Evolutionary conservation across 345 rosid species (phyloP).

Genomic region (Atalantia buxifolia): DNA sequence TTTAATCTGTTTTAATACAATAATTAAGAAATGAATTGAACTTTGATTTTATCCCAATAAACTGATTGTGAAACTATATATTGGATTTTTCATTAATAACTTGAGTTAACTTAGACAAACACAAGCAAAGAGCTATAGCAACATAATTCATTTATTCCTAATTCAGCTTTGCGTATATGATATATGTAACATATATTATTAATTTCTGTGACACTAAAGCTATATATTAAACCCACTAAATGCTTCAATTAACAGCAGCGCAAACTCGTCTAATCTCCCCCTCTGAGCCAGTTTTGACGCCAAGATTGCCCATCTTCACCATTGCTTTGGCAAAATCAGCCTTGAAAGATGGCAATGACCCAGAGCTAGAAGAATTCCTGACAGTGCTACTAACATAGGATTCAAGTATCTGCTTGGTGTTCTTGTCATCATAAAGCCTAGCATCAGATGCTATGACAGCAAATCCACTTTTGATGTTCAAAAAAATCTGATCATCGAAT

Average conservation of each 20-base stretch:
- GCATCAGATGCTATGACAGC: slow-evolving; percentile 53
- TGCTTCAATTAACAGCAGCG: slow-evolving; percentile 32
- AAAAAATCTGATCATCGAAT: slow-evolving; percentile 41
- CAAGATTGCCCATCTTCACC: slow-evolving; percentile 53
- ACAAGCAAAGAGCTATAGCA: too few relatives aligned
- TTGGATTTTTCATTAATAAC: too few relatives aligned
- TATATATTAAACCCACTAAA: not conserved
- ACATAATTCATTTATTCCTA: too few relatives aligned
- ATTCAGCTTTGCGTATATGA: too few relatives aligned
- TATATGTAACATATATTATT: too few relatives aligned
- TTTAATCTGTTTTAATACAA: too few relatives aligned
- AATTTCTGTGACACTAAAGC: not conserved
- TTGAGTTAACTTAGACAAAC: too few relatives aligned
- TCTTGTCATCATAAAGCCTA: slow-evolving; percentile 34
- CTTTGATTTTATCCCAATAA: too few relatives aligned
- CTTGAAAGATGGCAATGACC: slow-evolving; percentile 23
- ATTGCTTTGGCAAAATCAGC: slow-evolving; percentile 52
- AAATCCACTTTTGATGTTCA: slow-evolving; percentile 32
- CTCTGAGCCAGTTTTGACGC: slow-evolving; percentile 33
- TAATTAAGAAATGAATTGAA: too few relatives aligned
- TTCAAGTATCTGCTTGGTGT: slow-evolving; percentile 35
- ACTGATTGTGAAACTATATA: too few relatives aligned
- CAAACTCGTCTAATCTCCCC: slow-evolving; percentile 59
- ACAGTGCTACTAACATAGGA: slow-evolving; percentile 21
- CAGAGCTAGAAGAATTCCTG: not conserved